Base-by-base conservation (phyloP, 2,329 filamentous ascomycete species). In the Nothophoma quercina region DNA sequence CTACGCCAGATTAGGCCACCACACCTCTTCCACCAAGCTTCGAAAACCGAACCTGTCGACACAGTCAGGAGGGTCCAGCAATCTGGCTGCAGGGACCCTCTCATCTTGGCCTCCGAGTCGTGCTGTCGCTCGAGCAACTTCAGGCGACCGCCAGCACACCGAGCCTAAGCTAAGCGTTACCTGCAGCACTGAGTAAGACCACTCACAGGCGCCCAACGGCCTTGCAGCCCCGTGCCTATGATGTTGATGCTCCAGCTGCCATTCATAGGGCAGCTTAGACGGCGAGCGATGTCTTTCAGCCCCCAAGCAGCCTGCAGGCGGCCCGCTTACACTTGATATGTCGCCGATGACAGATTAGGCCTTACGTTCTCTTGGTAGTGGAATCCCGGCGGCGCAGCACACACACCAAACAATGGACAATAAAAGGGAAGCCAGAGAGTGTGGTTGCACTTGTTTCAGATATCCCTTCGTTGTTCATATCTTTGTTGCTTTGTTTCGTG, bases 301-400 rank as follows among this genome's bases (percentile, higher is more conserved):
- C 47, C 32, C 33, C 40, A 13, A 33, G 22, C 21, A 38, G 39
- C 39, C 47, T 26, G 26, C 40, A 13, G 28, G 22, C 12, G 13
- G 48, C 16, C 49, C 42, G 41, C 36, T 52, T 46, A 46, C 42
- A 42, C 29, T 34, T 41, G 28, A 23, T 7, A 42, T 36, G 49
- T 52, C 49, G 49, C 29, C 49, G 49, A 52, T 36, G 49, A 35
- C 35, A 16, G 49, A 42, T 46, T 15, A 10, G 36, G 49, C 13
- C n/a, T 34, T 35, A 34, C 32, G 13, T 28, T n/a, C n/a, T n/a
- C n/a, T n/a, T n/a, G n/a, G n/a, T n/a, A n/a, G n/a, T n/a, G n/a
- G n/a, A n/a, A n/a, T n/a, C n/a, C n/a, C n/a, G n/a, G 23, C 39
- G 19, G 38, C 25, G 38, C 30, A 35, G 38, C 30, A 7, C 23